Base-by-base conservation (phyloP, 805 yeast genomes). In the Metschnikowia sp. region DNA sequence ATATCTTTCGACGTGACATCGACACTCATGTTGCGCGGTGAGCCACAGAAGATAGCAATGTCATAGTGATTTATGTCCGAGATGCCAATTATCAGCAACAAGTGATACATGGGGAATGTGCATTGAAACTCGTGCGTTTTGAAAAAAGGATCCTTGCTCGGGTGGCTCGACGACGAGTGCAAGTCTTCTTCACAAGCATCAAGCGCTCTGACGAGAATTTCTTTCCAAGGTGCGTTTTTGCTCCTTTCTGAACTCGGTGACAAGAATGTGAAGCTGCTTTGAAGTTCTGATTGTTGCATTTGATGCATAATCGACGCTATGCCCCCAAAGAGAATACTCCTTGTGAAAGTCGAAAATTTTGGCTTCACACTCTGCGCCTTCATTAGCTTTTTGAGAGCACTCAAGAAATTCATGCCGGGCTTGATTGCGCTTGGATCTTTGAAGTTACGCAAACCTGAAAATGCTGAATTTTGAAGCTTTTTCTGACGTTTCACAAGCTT, bases 41-140 rank as follows among this genome's bases (percentile, higher is more conserved):
- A 86, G 1, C 96, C 96, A 2, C 91, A 84, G 62, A 74, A 84
- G 5, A 86, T 83, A 45, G 86, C 86, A 48, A 86, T 80, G 63
- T 88, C 96, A 63, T 86, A 83, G 52, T 86, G 88, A 47, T 86
- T 83, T 29, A 85, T 76, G 43, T 87, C 79, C 60, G 88, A 52
- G 51, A 70, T 59, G 1, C 74, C 77, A 39, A 82, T 78, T 12
- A 86, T 79, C 59, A 86, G 91, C 0, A 88, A 81, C 68, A 86
- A 72, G 59, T 88, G 91, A 63, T 81, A 85, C 44, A 83, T 78
- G 0, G 88, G 83, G 49, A 81, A 76, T 51, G 80, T 81, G 62
- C 88, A 84, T 40, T 82, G 72, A 22, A 44, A 45, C 22, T 45
- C 45, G 19, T 48, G 44, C 9, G 44, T 29, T 4, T 37, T 38